Evolutionary conservation across 179 eudicot species (phyloP).

Genomic region (Beta macrorhiza): DNA sequence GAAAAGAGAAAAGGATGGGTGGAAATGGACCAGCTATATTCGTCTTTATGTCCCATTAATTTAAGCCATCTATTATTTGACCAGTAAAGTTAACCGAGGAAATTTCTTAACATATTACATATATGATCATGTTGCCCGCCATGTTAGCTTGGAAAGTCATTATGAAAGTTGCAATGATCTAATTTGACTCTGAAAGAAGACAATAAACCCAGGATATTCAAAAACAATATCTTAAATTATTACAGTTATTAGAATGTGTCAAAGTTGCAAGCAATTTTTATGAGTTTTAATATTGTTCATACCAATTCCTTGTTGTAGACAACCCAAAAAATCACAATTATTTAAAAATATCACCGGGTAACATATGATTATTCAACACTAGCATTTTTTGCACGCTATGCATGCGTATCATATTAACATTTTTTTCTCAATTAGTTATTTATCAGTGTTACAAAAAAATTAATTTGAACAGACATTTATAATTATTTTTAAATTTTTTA

Average conservation of each 20-base stretch:
- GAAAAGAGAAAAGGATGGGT: background rate
- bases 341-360: no score
- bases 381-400: no score
- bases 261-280: no score
- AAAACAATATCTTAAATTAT: background rate
- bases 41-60: background rate
- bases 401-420: no score
- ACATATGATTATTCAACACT: no score
- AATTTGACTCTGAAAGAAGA: conserved; percentile 3
- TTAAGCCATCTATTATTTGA: conserved; percentile 6
- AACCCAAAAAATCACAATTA: no score
- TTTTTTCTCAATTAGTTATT: no score
- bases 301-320: no score
- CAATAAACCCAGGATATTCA: background rate
- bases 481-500: no score
- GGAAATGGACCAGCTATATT: background rate
- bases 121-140: conserved; percentile 3
- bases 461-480: no score
- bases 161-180: background rate
- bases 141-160: conserved; percentile 8
- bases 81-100: background rate
- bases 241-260: background rate
- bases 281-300: no score
- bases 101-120: background rate
- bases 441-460: no score